These are phyloP conservation scores for Calonectria pteridis DNA, from an alignment of 2,329 filamentous ascomycete species.

Conservation along the genomic window DNA sequence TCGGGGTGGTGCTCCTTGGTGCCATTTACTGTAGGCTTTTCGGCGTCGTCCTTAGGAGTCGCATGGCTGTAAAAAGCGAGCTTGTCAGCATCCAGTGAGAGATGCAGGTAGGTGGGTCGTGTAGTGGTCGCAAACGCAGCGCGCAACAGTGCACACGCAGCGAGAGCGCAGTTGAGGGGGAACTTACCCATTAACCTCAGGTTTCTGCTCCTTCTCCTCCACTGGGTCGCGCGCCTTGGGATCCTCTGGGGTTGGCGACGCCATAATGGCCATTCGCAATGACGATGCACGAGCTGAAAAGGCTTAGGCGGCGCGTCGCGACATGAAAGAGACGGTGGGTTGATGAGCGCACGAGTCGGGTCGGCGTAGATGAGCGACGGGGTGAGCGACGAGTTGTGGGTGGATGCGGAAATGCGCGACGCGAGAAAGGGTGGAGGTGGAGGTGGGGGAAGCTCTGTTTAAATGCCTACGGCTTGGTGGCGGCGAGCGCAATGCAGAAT, in stretches of 20 bases:
- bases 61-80: slow-evolving; percentile 42
- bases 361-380: slow-evolving; percentile 2
- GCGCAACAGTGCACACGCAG: slow-evolving; percentile 30
- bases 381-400: slow-evolving; percentile 18
- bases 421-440: slow-evolving; percentile 30
- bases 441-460: slow-evolving; percentile 31
- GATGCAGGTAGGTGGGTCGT: slow-evolving; percentile 2
- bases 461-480: slow-evolving; percentile 35
- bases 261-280: slow-evolving; percentile 66
- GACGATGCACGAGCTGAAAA: slow-evolving; percentile 44
- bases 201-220: slow-evolving; percentile 47
- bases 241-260: slow-evolving; percentile 63
- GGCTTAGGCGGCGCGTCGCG: slow-evolving; percentile 47
- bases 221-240: slow-evolving; percentile 58
- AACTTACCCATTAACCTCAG: slow-evolving; percentile 56
- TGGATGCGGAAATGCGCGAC: slow-evolving; percentile 40
- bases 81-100: slow-evolving; percentile 40
- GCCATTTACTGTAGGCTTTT: slow-evolving; percentile 44
- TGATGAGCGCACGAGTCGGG: slow-evolving; percentile 22
- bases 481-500: slow-evolving; percentile 35
- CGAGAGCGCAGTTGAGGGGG: slow-evolving; percentile 20
- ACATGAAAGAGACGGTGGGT: slow-evolving; percentile 50
- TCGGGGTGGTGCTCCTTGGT: slow-evolving; percentile 31
- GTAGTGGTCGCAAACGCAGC: slow-evolving; percentile 11
- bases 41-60: slow-evolving; percentile 38